These are phyloP conservation scores for Paraphoma sp. DNA, from an alignment of 2,329 filamentous ascomycete genomes.

Conservation along the genomic window DNA sequence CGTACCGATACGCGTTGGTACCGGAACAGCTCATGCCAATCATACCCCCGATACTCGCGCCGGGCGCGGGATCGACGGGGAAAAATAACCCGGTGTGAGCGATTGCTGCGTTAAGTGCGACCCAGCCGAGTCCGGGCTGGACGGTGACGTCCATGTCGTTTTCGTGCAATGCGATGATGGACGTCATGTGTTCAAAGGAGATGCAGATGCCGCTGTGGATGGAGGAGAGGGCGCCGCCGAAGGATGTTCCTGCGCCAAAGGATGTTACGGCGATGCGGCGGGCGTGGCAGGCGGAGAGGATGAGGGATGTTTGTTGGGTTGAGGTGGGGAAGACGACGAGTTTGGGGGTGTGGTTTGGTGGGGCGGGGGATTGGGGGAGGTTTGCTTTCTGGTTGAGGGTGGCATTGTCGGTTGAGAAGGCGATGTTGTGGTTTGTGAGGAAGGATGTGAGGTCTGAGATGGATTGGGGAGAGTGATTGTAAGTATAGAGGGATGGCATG, in stretches of 20 bases:
- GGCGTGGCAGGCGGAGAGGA: conserved; percentile 84
- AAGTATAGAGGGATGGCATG: conserved; percentile 7
- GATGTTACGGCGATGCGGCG: conserved; percentile 83
- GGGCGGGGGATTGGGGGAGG: conserved; percentile 30
- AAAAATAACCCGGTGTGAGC: conserved; percentile 76
- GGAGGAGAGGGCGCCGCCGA: conserved; percentile 85
- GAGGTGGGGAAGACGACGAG: conserved; percentile 74
- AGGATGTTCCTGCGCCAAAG: conserved; percentile 83
- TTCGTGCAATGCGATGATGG: conserved; percentile 81
- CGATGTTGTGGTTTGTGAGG: conserved; percentile 4
- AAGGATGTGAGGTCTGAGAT: conserved; percentile 11
- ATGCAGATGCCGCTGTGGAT: conserved; percentile 82
- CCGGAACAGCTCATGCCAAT: conserved; percentile 71
- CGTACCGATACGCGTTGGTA: conserved; percentile 90
- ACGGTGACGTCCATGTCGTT: conserved; percentile 65
- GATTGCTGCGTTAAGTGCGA: conserved; percentile 79
- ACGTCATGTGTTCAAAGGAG: conserved; percentile 83
- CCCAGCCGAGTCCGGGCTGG: conserved; percentile 78
- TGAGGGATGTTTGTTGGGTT: conserved; percentile 78
- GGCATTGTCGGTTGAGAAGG: conserved; percentile 13
- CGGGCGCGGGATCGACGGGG: conserved; percentile 89
- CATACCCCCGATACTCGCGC: conserved; percentile 90
- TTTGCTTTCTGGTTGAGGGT: conserved; percentile 23
- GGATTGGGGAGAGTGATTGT: conserved; percentile 18
- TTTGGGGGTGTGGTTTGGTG: conserved; percentile 46